A percentile compares a stretch with the other conserved stretches of the same genome.
Evolutionary conservation across 1,284 basidiomycete genomes (phyloP).

Genomic region (Microbotryum silenes-acaulis): DNA sequence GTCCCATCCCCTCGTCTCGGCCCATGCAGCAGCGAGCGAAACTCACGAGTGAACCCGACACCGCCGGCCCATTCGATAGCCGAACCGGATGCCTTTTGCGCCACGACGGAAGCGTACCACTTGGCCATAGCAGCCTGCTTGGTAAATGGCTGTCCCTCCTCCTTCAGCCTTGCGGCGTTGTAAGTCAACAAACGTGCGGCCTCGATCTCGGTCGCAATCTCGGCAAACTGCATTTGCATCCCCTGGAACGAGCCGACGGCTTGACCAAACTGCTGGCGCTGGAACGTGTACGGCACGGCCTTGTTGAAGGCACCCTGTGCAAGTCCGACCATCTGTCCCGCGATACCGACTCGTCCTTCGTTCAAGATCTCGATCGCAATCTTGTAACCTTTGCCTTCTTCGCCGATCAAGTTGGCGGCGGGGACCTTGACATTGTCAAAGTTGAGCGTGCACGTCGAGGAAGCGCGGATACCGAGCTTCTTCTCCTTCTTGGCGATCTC

Average conservation of each 20-base stretch:
- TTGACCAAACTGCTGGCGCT: conserved; percentile 90
- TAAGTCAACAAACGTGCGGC: conserved; percentile 88
- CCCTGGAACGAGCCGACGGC: conserved; percentile 85
- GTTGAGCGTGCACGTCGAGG: conserved; percentile 92
- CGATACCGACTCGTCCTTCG: conserved; percentile 95
- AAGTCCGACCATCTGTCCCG: conserved; percentile 72
- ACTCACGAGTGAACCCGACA: conserved; percentile 69
- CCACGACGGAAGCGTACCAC: conserved; percentile 78
- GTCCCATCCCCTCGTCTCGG: neutral
- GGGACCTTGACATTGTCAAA: conserved; percentile 94
- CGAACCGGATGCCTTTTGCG: conserved; percentile 73
- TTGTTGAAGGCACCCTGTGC: conserved; percentile 96
- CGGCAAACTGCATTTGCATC: conserved; percentile 90
- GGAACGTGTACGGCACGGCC: conserved; percentile 83
- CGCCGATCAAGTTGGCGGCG: conserved; percentile 86
- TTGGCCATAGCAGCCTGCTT: conserved; percentile 65
- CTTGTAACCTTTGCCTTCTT: conserved; percentile 92
- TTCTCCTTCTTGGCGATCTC: conserved; percentile 98
- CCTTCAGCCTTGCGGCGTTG: conserved; percentile 83
- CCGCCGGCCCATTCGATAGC: conserved; percentile 98
- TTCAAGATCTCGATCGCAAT: conserved; percentile 92
- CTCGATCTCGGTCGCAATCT: conserved; percentile 57
- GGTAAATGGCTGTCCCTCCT: conserved; percentile 77
- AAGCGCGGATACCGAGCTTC: conserved; percentile 93
- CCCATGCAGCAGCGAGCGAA: neutral